phyloP scores from a whole-genome alignment of 257 asterid genomes.

The Solanum arcanum region DNA sequence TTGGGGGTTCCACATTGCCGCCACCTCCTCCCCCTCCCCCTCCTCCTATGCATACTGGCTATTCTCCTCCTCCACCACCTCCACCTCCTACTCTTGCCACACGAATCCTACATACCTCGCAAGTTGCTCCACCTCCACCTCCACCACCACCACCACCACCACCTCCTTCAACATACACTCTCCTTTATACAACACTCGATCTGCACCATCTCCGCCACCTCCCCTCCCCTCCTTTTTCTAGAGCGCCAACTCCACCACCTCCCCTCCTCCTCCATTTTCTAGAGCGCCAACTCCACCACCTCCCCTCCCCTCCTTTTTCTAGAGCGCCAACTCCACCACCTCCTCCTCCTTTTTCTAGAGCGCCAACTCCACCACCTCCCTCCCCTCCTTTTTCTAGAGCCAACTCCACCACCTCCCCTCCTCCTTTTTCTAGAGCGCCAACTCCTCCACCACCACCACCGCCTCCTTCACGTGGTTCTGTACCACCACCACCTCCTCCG shows the following conservation, averaged over 20 bases:
- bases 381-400: constrained; percentile 24
- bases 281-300: constrained; percentile 17
- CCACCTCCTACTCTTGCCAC: neutral
- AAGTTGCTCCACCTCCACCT: constrained; percentile 7
- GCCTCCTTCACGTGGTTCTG: too few relatives aligned
- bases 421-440: constrained; percentile 6
- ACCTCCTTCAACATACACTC: neutral
- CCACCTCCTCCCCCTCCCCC: constrained; percentile 29
- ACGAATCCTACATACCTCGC: neutral
- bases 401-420: constrained; percentile 48
- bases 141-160: constrained; percentile 6
- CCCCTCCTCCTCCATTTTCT: constrained; percentile 2
- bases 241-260: constrained; percentile 6
- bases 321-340: constrained; percentile 18
- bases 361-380: constrained; percentile 46
- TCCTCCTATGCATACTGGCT: neutral
- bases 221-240: constrained; percentile 9
- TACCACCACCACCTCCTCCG: neutral
- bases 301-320: constrained; percentile 9
- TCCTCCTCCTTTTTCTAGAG: constrained; percentile 8
- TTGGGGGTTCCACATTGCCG: constrained; percentile 8
- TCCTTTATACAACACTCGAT: neutral
- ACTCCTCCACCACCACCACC: neutral
- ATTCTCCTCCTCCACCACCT: constrained; percentile 1
- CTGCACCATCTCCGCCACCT: constrained; percentile 23